Conservation (phyloP, 176 grass and related monocot genomes). For the Saccharum spontaneum region DNA sequence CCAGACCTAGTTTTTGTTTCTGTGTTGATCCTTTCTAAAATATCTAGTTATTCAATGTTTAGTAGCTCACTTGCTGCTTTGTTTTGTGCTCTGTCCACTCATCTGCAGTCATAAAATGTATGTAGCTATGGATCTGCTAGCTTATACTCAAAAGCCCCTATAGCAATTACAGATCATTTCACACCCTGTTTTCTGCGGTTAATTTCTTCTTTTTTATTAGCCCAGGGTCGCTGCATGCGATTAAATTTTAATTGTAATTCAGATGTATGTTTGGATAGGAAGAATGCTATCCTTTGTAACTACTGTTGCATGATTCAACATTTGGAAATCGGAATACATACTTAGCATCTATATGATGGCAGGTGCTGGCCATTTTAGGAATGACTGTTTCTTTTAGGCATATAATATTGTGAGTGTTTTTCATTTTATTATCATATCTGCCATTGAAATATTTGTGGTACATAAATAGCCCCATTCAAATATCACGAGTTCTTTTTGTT, state of each 20-base stretch:
- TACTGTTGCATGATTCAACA: background rate
- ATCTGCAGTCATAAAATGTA: background rate
- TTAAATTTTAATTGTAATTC: background rate
- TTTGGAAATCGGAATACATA: background rate
- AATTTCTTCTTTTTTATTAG: background rate
- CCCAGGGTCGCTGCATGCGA: background rate
- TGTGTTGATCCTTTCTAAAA: conserved; percentile 16
- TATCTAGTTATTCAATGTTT: conserved; percentile 13
- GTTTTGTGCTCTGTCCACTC: background rate
- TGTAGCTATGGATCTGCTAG: background rate
- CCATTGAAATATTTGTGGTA: conserved; percentile 34
- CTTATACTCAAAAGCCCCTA: background rate
- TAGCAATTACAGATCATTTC: background rate
- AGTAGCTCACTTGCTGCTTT: background rate
- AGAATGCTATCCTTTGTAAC: background rate
- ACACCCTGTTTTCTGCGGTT: background rate
- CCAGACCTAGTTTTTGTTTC: conserved; percentile 9
- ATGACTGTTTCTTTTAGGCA: conserved; percentile 13
- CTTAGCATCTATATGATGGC: background rate
- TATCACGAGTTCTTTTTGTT: background rate
- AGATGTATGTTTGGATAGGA: background rate
- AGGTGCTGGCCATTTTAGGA: background rate
- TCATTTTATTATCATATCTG: background rate
- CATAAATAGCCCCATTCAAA: background rate
- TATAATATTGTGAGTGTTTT: conserved; percentile 6